Base-by-base conservation (phyloP, 257 asterid genomes). In the Plantago elongata region DNA sequence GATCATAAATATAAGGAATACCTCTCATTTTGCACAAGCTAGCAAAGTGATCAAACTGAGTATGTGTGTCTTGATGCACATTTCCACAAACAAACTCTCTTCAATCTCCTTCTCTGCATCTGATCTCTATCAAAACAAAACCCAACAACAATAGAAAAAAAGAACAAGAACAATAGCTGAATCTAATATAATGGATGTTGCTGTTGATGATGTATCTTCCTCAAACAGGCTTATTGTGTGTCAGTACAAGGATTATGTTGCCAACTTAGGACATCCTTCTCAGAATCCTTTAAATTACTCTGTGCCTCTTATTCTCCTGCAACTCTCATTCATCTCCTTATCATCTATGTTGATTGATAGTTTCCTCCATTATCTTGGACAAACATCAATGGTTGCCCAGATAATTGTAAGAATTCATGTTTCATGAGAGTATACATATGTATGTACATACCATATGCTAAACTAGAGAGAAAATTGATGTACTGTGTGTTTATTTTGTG, bases 341-440 rank as follows among this genome's bases (percentile, higher is more conserved):
- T 49, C 87, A 0, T 79, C 95, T 2, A 40, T 70, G 54, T 2
- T 77, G 46, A 75, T 90, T 52, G 95, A 80, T 11, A 2, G 67
- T 45, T 51, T 73, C 74, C 82, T 90, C 74, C 75, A 62, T 51
- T 94, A 92, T 48, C 84, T 90, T 5, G 95, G 97, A 5, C 95
- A 87, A 72, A 80, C 93, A 2, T 66, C 85, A 0, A 75, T 83
- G 43, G 86, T 90, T 18, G 74, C 97, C 0, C 96, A 83, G 57
- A 75, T 90, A 63, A 71, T 84, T 1, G 96, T 90, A 81, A 75
- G 86, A 13, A 58, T 37, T 11, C 45, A 18, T 27, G 40, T 34
- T 34, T 34, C 40, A 7, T 34, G 7, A 34, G 8, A 34, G 40
- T 34, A 34, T 45, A 45, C n/a, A n/a, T 12, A 47, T 47, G 51